Evolutionary conservation across 2,329 filamentous ascomycete genomes (phyloP), one percentile per base, ranked within the genome.

Genomic region (Dothistroma septosporum): DNA sequence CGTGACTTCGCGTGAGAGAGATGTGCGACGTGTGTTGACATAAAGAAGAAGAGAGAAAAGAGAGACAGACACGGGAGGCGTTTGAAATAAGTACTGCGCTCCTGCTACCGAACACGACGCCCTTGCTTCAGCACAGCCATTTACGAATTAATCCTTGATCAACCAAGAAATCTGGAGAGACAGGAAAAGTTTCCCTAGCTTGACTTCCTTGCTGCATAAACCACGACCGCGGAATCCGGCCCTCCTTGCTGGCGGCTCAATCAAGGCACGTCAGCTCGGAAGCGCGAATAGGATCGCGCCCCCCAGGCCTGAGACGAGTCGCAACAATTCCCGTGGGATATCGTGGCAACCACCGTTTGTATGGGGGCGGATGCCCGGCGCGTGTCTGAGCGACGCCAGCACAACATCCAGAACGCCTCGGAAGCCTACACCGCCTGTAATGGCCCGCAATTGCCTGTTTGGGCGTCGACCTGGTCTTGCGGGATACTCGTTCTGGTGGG

Each of bases 181-280:
- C 55, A 24, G 37, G 24, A 37, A 19, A 41, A 31, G 19, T 31
- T 28, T 21, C 37, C 31, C 16, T 50, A 50, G 22, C 28, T 59
- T 57, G 37, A 28, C 50, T 58, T 57, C 22, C 22, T 53, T 52
- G 19, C 52, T 44, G 54, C 44, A 32, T 44, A n/a, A n/a, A n/a
- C 41, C 14, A 5, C 41, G 41, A n/a, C 55, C 60, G 60, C 60
- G 60, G 60, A 53, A 57, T 57, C n/a, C 61, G 60, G 48, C 46
- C 48, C 35, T 50, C 47, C 37, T 28, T 52, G 41, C 28, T 33
- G 31, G 21, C 44, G 21, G 35, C 21, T 28, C 31, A 32, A 12
- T 24, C 8, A 56, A n/a, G 37, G 55, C 41, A 57, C 22, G 55
- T 32, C 55, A 31, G 55, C 53, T 28, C 28, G 50, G 4, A 28